Base-by-base conservation (phyloP, 2,329 filamentous ascomycete species). In the Fusarium gaditjirri region DNA sequence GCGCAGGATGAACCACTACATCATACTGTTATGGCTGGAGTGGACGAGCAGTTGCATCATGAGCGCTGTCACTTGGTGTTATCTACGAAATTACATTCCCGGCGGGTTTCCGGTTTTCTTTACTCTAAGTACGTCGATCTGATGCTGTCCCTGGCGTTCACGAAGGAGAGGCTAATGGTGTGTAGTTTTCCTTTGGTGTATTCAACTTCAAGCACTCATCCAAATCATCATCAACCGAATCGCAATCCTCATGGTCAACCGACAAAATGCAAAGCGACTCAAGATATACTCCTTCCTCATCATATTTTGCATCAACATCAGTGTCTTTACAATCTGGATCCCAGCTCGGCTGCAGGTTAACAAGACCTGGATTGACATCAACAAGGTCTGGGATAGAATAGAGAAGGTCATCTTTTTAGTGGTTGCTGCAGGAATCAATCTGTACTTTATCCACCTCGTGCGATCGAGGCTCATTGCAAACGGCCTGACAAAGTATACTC, bases 151-250 rank as follows among this genome's bases (percentile, higher is more conserved):
- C 5, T 10, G 3, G n/a, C 19, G 10, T 12, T 46, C 12, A 13
- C 11, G 3, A 16, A 10, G 14, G 6, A 21, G 23, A 16, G 6
- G 2, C 69, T 74, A 36, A 74, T 9, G 6, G 1, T 17, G 7
- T 21, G 3, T 8, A 78, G 76, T 78, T 23, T 59, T 74, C 16
- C 70, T 78, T 10, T 85, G 84, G 84, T 78, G 78, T 19, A 76
- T 85, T 10, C 81, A 86, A 67, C 82, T 88, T 29, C 86, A 88
- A 66, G 80, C 86, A 21, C 77, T 88, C 5, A 84, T 87, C 52
- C 86, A 88, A 68, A 88, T 88, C 62, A 88, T 89, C 75, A 85
- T 87, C 72, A 89, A 88, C 73, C 84, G 87, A 58, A 84, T 87
- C n/a, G 79, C 82, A 0, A 80, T 88, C 6, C 82, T 89, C 21